phyloP scores from a whole-genome alignment of 163 green algal species.

The Dunaliella salina region DNA sequence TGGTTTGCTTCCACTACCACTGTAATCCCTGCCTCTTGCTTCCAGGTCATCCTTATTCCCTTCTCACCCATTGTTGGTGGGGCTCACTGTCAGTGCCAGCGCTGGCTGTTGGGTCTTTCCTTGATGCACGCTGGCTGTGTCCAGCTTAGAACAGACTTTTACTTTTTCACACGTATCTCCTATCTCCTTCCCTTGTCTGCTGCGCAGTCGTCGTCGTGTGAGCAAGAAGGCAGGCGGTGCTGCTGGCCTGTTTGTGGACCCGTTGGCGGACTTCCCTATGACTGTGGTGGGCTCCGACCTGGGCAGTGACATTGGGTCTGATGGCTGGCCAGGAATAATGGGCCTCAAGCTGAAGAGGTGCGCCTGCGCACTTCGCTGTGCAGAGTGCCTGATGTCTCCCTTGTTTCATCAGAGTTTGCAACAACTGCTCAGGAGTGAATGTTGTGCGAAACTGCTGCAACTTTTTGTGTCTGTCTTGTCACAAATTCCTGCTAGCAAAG shows the following conservation, averaged over 20 bases:
- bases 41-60: no score
- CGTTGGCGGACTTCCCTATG: slow-evolving; percentile 33
- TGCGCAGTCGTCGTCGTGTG: background rate
- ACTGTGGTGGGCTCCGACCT: slow-evolving; percentile 18
- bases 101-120: no score
- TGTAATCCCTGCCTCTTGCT: no score
- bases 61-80: no score
- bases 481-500: background rate
- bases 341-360: slow-evolving; percentile 23
- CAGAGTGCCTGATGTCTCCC: background rate
- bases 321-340: slow-evolving; percentile 32
- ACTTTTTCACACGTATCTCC: no score
- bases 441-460: no score
- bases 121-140: no score
- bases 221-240: slow-evolving; percentile 11
- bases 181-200: background rate
- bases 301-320: slow-evolving; percentile 25
- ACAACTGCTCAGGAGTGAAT: background rate
- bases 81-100: no score
- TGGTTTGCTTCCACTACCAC: no score
- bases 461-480: no score
- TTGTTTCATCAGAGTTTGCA: background rate
- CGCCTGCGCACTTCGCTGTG: no score
- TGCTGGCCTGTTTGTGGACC: background rate
- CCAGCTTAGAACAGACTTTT: no score